Percentiles rank a stretch among this genome's conserved stretches.
Evolutionary conservation across 768 basidiomycete species (phyloP).

Genomic region (Lactifluus piperatus): DNA sequence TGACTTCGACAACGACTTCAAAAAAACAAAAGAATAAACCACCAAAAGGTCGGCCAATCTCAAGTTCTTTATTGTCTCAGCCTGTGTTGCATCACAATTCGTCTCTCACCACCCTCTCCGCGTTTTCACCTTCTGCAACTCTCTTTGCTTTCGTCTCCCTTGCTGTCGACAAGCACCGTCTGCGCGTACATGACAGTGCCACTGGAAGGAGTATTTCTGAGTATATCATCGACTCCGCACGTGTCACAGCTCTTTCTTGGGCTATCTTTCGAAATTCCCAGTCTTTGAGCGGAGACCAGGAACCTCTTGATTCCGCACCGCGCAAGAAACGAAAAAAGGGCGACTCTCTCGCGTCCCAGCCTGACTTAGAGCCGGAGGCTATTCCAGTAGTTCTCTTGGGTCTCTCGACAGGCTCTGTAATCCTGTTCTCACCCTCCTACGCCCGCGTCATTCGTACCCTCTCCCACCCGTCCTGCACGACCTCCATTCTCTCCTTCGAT

Average conservation of each 20-base stretch:
- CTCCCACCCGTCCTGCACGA: slow-evolving; percentile 44
- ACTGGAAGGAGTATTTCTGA: slow-evolving; percentile 51
- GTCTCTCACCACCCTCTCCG: slow-evolving; percentile 36
- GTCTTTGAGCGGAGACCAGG: slow-evolving; percentile 20
- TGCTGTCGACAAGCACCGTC: slow-evolving; percentile 61
- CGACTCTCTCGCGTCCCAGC: slow-evolving; percentile 25
- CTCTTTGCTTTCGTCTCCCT: slow-evolving; percentile 56
- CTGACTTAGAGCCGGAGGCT: slow-evolving; percentile 23
- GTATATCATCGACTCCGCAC: slow-evolving; percentile 44
- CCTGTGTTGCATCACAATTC: slow-evolving; percentile 43
- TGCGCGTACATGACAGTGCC: slow-evolving; percentile 53
- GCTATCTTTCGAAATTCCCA: slow-evolving; percentile 29
- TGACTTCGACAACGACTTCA: slow-evolving; percentile 39
- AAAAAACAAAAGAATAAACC: slow-evolving; percentile 50
- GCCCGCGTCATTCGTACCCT: slow-evolving; percentile 47
- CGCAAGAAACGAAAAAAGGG: slow-evolving; percentile 51
- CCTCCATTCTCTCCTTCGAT: slow-evolving; percentile 44
- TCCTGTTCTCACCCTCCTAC: slow-evolving; percentile 55
- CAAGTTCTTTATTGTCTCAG: slow-evolving; percentile 49
- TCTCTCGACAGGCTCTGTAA: slow-evolving; percentile 49
- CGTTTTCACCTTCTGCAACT: slow-evolving; percentile 50
- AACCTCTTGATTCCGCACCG: slow-evolving; percentile 26
- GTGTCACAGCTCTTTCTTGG: slow-evolving; percentile 51
- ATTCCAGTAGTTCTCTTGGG: slow-evolving; percentile 47
- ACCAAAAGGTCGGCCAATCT: slow-evolving; percentile 40